Evolutionary conservation across 2,329 filamentous ascomycete genomes (phyloP).

Genomic region (Botrytis aclada): DNA sequence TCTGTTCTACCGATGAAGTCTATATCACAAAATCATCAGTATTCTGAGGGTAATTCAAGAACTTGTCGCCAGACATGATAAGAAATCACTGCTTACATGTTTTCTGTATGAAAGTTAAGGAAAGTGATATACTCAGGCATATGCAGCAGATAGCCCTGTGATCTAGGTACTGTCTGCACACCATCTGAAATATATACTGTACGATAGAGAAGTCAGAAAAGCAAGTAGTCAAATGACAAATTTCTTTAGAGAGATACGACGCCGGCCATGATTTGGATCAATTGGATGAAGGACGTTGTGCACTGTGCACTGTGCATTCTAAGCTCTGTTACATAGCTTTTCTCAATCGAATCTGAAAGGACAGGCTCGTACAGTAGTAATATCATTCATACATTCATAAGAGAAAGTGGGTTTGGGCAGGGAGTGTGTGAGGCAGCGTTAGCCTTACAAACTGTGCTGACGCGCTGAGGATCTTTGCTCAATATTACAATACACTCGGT

Average conservation of each 20-base stretch:
- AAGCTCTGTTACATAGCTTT: conserved; percentile 21
- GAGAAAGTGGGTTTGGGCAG: conserved; percentile 13
- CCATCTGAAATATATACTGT: conserved; percentile 18
- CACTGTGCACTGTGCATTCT: conserved; percentile 28
- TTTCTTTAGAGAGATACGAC: conserved; percentile 4
- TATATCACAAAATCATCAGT: conserved; percentile 4
- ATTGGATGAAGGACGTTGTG: conserved; percentile 19
- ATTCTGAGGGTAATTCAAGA: neutral
- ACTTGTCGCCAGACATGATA: conserved; percentile 7
- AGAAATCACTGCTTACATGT: conserved; percentile 28
- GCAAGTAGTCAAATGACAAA: conserved; percentile 18
- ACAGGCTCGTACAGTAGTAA: conserved; percentile 5
- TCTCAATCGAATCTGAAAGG: conserved; percentile 6
- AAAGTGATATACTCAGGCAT: conserved; percentile 19
- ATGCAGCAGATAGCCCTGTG: conserved; percentile 21
- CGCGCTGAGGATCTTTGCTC: conserved; percentile 16
- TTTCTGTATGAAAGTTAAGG: conserved; percentile 15
- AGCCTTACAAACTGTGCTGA: conserved; percentile 19
- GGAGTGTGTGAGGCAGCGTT: conserved; percentile 9
- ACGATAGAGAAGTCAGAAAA: conserved; percentile 9
- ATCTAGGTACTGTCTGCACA: conserved; percentile 16
- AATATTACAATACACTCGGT: conserved; percentile 7
- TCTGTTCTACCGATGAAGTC: neutral
- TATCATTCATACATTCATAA: conserved; percentile 4
- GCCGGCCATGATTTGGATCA: conserved; percentile 9